Evolutionary conservation across 2,329 filamentous ascomycete species (phyloP), one percentile per base, ranked within the genome.

Genomic region (Phoma sp.): DNA sequence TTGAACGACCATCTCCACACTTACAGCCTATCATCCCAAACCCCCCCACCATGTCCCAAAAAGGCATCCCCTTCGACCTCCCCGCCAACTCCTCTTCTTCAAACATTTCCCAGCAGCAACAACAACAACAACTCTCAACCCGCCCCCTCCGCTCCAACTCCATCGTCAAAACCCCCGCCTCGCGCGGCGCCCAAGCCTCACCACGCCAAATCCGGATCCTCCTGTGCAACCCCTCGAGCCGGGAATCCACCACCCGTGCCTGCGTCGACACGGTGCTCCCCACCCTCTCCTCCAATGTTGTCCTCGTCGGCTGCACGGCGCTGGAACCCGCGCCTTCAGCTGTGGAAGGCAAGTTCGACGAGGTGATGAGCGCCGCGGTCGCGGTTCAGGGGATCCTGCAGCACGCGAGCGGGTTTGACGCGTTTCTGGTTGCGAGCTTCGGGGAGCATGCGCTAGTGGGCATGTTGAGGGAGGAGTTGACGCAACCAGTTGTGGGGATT

Each of bases 311-410:
- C 22, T 83, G 83, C 70, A 84, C 82, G 4, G 75, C 79, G 0
- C 79, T 82, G 0, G 60, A 74, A 22, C 78, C 78, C 1, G 76
- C 79, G 0, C 81, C 81, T 0, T 79, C 77, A 11, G 81, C 81
- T 2, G 79, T 83, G 27, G 81, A 84, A 68, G 76, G 78, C 35
- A 71, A 74, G 48, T 76, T 80, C 24, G 81, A 84, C 65, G 78
- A 76, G 40, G 73, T 82, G 36, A 77, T 83, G 54, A 81, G 78
- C 4, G 77, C 80, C 0, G 80, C 80, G 4, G 78, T 79, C 4
- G 75, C 79, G 14, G 72, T 80, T 32, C 75, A 80, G 22, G 77
- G 78, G 13, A 70, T 82, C 7, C 63, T 77, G 8, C 77, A 77
- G 1, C 73, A 81, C 11, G 73, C 76, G 1, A 59, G 73, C 7